Conservation (phyloP, 2,329 filamentous ascomycete species). For the Cytospora paraplurivora region DNA sequence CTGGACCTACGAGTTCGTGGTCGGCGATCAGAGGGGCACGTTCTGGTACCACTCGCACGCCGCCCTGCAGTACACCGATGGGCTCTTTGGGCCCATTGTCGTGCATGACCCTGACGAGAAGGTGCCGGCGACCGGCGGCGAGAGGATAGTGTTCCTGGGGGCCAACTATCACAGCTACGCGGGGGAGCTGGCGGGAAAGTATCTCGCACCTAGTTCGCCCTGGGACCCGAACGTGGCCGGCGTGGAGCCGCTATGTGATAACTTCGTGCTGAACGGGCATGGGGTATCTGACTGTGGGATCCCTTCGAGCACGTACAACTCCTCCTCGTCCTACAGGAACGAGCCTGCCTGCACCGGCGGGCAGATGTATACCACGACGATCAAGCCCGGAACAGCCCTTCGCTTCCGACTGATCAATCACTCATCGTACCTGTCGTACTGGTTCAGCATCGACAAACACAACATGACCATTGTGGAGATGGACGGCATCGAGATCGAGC, state of each 20-base stretch:
- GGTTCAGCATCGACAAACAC: conserved; percentile 45
- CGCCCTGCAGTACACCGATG: conserved; percentile 64
- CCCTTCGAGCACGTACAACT: conserved; percentile 38
- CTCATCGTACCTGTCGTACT: conserved; percentile 42
- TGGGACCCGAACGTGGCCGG: conserved; percentile 41
- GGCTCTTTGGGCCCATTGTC: conserved; percentile 61
- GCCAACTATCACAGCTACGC: conserved; percentile 44
- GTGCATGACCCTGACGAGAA: conserved; percentile 41
- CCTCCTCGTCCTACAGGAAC: conserved; percentile 30
- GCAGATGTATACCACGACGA: conserved; percentile 37
- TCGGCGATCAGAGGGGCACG: conserved; percentile 43
- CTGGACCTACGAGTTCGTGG: conserved; percentile 64
- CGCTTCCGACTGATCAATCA: conserved; percentile 46
- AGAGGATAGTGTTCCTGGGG: conserved; percentile 43
- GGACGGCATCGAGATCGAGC: conserved; percentile 43
- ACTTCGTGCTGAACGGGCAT: conserved; percentile 45
- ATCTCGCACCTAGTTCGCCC: conserved; percentile 38
- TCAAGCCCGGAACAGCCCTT: conserved; percentile 35
- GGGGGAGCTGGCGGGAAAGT: conserved; percentile 38
- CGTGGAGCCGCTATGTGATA: conserved; percentile 45
- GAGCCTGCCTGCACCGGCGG: conserved; percentile 37
- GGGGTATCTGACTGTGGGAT: background rate
- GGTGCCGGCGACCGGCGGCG: conserved; percentile 37
- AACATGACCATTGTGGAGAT: conserved; percentile 43
- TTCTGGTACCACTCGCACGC: conserved; percentile 65